Base-by-base conservation (phyloP, 2,329 filamentous ascomycete genomes). In the Apiospora saccharicola region DNA sequence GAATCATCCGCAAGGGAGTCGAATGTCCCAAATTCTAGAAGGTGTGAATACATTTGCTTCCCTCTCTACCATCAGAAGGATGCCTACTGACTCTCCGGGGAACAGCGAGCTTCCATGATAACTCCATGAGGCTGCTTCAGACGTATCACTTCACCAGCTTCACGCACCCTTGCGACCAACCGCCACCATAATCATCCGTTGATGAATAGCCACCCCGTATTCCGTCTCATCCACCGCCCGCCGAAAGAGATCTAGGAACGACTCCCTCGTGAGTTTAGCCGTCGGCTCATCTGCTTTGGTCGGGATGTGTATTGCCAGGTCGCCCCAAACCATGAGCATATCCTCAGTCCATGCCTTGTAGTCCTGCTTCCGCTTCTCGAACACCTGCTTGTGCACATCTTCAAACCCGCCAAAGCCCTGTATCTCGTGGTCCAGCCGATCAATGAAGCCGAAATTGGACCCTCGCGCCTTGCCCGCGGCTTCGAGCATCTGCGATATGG, bases 261-360 rank as follows among this genome's bases (percentile, higher is more conserved):
- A 26, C 22, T 53, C 49, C 12, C 24, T 30, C 1, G 49, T 53
- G 3, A 53, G 4, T 1, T 13, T 16, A 1, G 49, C 49, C 24
- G 10, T 53, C 49, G 49, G 24, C 26, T 12, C 24, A 14, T 53
- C 49, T 1, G 24, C 49, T 3, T 53, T 53, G 24, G 10, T 6
- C 1, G 24, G n/a, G n/a, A 30, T 30, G 14, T 53, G 49, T 4
- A 53, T 24, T 3, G n/a, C 10, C 3, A 75, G 69, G 37, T 75
- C 71, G 24, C 68, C 30, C 4, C 72, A 73, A 5, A 73, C 53
- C 71, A 72, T 72, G 22, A 73, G 47, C n/a, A 70, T 69, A 30
- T 73, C 67, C 30, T 73, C 72, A 16, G 72, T 73, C 72, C 72
- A 73, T 16, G 3, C 72, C 46, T 73, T 73, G 14, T 44, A 19